These are phyloP conservation scores for Coemansia sp. DNA, from an alignment of 192 early-diverging fungal genomes.

Conservation along the genomic window DNA sequence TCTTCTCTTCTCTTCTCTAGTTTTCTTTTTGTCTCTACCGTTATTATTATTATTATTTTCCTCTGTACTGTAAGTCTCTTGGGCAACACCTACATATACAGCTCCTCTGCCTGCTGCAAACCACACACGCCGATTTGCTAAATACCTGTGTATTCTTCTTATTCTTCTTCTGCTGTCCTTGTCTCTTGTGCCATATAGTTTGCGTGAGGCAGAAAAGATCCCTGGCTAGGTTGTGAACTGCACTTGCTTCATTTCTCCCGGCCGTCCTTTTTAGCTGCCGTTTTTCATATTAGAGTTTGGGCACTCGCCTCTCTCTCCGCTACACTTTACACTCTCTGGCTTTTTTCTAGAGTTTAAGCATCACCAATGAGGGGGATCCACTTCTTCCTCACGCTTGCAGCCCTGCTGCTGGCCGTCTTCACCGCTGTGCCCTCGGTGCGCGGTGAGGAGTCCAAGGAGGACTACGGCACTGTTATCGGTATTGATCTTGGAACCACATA, in stretches of 20 bases:
- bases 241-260: not conserved
- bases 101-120: too few relatives aligned
- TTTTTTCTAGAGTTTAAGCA: not conserved
- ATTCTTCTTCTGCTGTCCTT: not conserved
- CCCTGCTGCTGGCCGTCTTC: conserved; percentile 41
- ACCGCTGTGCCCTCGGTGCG: conserved; percentile 32
- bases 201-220: too few relatives aligned
- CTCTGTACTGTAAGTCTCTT: not conserved
- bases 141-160: not conserved
- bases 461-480: conserved; percentile 69
- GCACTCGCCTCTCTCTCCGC: not conserved
- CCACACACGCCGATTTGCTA: too few relatives aligned
- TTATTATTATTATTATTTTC: conserved; percentile 3
- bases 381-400: conserved; percentile 49
- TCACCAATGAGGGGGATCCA: conserved; percentile 33
- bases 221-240: too few relatives aligned
- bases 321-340: not conserved
- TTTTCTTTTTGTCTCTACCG: conserved; percentile 8
- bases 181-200: too few relatives aligned
- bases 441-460: conserved; percentile 45
- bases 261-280: not conserved
- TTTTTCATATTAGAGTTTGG: not conserved
- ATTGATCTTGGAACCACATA: conserved; percentile 96
- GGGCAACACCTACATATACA: too few relatives aligned
- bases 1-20: conserved; percentile 9